Evolutionary conservation across 2,329 filamentous ascomycete genomes (phyloP), one percentile per base, ranked within the genome.

Genomic region (Remersonia thermophila): DNA sequence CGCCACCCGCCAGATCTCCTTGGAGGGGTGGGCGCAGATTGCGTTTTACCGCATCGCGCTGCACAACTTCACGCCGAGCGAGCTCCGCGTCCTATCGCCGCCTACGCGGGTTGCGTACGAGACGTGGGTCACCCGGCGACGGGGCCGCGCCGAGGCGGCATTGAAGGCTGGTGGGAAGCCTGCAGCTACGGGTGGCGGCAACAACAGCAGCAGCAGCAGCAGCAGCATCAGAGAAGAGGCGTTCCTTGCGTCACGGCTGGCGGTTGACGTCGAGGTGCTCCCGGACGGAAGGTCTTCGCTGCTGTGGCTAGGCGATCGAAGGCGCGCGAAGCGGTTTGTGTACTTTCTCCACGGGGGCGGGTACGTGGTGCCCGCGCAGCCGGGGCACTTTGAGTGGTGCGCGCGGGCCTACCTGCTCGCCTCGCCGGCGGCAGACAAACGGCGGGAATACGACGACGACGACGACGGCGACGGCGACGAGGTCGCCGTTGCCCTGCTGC

Each of bases 401-500:
- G 40, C 46, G 30, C 42, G 47, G 7, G 41, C 47, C 2, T 55
- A 51, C 23, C 30, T 55, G 8, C 32, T 33, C 7, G 41, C 42
- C 1, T 35, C 35, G 30, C 32, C 30, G n/a, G 32, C 18, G 4
- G 39, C 8, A 12, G 14, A n/a, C 12, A n/a, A n/a, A 7, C 27
- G 27, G 27, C 12, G 27, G 27, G 25, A 2, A n/a, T n/a, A n/a
- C n/a, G n/a, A n/a, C n/a, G n/a, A n/a, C n/a, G n/a, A 14, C 27
- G 20, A 23, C 15, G 25, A 11, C 17, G 9, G 30, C 7, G 29
- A 10, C 8, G 29, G 35, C 9, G 44, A 45, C 3, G 42, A 49
- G n/a, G 45, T 53, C 4, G 51, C 51, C 8, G 55, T 61, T 3
- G 55, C 50, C 1, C 36, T 59, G 8, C 39, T 62, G 36, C 51